Base-by-base conservation (phyloP, 2,329 filamentous ascomycete genomes). In the Cladosporium austrohemisphaericum region DNA sequence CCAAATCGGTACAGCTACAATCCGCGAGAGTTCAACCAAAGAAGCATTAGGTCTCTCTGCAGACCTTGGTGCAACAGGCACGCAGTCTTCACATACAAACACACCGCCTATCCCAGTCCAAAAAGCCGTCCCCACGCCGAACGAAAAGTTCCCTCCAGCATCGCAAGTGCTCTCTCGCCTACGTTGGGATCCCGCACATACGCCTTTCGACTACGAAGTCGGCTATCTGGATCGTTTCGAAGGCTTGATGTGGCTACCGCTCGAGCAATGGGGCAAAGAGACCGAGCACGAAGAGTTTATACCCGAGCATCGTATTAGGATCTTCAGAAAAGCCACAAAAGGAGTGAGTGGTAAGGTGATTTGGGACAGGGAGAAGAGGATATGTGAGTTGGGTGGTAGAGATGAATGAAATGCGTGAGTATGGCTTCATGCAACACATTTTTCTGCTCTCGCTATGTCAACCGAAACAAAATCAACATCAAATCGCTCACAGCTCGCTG, bases 201-300 rank as follows among this genome's bases (percentile, higher is more conserved):
- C 73, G 41, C 65, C 65, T 4, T 58, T 60, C 4, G 65, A 76
- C 41, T 79, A 73, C 56, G 64, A 77, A 10, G 71, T 80, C 23
- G 77, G 76, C 3, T 80, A 79, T 51, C 64, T 75, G 18, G 77
- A 81, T 57, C 69, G 76, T 8, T 80, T 80, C 48, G 49, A 51
- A 22, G 38, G 51, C 7, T 66, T 72, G 16, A 66, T 72, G 49
- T 77, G 79, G 61, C 70, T 71, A 9, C 57, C 64, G 7, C 61
- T 78, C 3, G 67, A 70, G 37, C 67, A 65, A n/a, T 80, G 77
- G 77, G 51, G 53, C 4, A 71, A 67, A 14, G 76, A 78, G 40
- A 70, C 71, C 25, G 79, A 76, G 8, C 68, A 79, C 22, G 76
- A 79, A 51, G 76, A 80, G 38, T 80, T 79, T 49, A 78, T 80